Percentiles rank a stretch among this genome's conserved stretches.
phyloP scores from a whole-genome alignment of 805 yeast genomes.

The Jamesozyma rosinii region DNA sequence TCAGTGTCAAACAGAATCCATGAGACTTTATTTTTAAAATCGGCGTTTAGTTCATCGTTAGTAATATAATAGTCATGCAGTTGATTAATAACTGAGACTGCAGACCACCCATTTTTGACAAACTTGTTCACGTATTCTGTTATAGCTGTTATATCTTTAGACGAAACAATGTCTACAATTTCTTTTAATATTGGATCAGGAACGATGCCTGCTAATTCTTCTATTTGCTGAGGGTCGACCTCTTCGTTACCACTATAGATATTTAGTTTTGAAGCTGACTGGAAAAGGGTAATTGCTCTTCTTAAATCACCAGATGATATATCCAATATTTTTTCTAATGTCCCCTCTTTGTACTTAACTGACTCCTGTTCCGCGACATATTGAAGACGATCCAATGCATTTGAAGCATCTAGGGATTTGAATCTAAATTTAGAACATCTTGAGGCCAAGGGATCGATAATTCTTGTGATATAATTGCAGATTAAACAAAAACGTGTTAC shows the following conservation, averaged over 20 bases:
- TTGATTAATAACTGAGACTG: slow-evolving; percentile 59
- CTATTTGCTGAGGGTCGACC: slow-evolving; percentile 40
- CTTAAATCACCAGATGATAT: slow-evolving; percentile 86
- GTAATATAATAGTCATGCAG: slow-evolving; percentile 58
- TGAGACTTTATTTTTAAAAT: slow-evolving; percentile 58
- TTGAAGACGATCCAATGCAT: slow-evolving; percentile 60
- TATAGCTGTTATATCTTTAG: slow-evolving; percentile 30
- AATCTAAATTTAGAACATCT: slow-evolving; percentile 94
- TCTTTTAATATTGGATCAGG: slow-evolving; percentile 40
- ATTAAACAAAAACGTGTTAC: slow-evolving; percentile 90
- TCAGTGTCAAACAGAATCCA: slow-evolving; percentile 65
- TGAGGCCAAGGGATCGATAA: slow-evolving; percentile 92
- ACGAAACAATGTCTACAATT: slow-evolving; percentile 34
- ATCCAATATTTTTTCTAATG: slow-evolving; percentile 52
- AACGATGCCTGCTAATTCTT: slow-evolving; percentile 72
- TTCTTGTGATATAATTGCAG: slow-evolving; percentile 93
- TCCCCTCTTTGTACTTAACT: slow-evolving; percentile 38
- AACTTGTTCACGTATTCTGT: slow-evolving; percentile 41
- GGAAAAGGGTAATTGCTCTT: slow-evolving; percentile 82
- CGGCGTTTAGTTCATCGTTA: slow-evolving; percentile 41
- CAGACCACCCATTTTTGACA: slow-evolving; percentile 68
- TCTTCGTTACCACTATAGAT: slow-evolving; percentile 30
- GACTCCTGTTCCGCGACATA: slow-evolving; percentile 47
- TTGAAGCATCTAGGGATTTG: slow-evolving; percentile 58
- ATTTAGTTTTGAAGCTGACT: slow-evolving; percentile 61